Evolutionary conservation across 345 rosid species (phyloP), one percentile per base, ranked within the genome.

Genomic region (Psidium guajava): DNA sequence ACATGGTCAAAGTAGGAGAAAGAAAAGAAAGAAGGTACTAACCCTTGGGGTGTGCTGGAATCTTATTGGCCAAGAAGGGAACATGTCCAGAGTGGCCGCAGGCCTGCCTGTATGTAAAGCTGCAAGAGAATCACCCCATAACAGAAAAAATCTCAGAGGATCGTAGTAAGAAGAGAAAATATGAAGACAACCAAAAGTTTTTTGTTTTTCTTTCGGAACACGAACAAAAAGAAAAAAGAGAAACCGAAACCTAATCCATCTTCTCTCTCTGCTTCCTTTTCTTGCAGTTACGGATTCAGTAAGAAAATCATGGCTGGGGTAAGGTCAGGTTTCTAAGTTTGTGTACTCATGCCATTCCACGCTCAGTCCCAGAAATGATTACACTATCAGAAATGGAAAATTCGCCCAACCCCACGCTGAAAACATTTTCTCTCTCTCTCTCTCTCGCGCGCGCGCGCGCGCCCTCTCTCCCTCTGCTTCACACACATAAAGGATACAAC

Each of bases 51-150:
- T 97, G 82, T 94, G 98, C 86, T 96, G 98, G 92, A 93, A 93
- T 93, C 98, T 97, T 82, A 97, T 96, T 93, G 99, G 98, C 99
- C 99, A 95, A 75, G 99, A 93, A 91, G 99, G 99, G 93, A 96
- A 97, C 97, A 97, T 96, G 89, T 97, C 99, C 95, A 96, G 96
- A 88, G 99, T 94, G 84, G 99, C 96, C 89, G 98, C 95, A 88
- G 97, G 57, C 90, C 93, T 93, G 86, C 92, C 94, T 86, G 95
- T 86, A 85, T 91, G 92, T 85, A 94, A 94, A 93, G 95, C 98
- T 96, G 99, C 90, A 91, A 89, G 55, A 90, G 88, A 88, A 93
- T 88, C 93, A 87, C 88, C 73, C 87, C 89, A 57, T 77, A 83
- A 49, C 40, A 61, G 51, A 40, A 83, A 54, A 58, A 84, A 58